A percentile compares a stretch with the other conserved stretches of the same genome.
phyloP scores from a whole-genome alignment of 495 filamentous ascomycete species.

The Aspergillus coremiiformis region DNA sequence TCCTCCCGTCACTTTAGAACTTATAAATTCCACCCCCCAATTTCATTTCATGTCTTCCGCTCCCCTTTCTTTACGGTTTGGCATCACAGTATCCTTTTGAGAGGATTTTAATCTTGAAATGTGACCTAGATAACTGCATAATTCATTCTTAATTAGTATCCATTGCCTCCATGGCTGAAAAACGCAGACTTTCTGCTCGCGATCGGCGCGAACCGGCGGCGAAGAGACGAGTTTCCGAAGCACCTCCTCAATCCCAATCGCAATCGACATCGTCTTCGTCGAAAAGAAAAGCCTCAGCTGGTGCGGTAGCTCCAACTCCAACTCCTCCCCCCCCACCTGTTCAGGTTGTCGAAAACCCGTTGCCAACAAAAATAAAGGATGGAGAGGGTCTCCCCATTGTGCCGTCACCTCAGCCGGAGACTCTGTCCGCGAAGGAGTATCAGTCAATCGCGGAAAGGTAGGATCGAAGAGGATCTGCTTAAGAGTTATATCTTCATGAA shows the following conservation, averaged over 20 bases:
- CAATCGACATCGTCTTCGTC: conserved; percentile 16
- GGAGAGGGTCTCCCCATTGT: conserved; percentile 69
- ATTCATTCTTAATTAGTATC: not conserved
- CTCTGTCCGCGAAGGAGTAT: conserved; percentile 60
- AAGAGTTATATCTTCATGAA: not conserved
- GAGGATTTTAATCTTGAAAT: not conserved
- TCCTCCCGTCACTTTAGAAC: too few species aligned
- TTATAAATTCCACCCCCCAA: not conserved
- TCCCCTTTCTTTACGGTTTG: not conserved
- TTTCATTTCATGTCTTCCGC: not conserved
- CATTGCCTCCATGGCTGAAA: conserved; percentile 33
- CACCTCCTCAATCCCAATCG: conserved; percentile 25
- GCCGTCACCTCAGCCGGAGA: conserved; percentile 55
- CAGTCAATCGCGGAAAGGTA: conserved; percentile 82
- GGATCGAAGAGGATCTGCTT: not conserved
- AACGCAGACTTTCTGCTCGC: conserved; percentile 39
- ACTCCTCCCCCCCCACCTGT: conserved; percentile 21
- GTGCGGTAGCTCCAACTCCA: conserved; percentile 15
- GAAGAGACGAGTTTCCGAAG: conserved; percentile 41
- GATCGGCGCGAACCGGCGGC: conserved; percentile 43
- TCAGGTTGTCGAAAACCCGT: conserved; percentile 43
- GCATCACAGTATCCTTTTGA: not conserved
- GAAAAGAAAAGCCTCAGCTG: conserved; percentile 34
- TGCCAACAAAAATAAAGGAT: conserved; percentile 57
- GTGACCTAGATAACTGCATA: not conserved